Evolutionary conservation across 371 early-diverging fungal species (phyloP), one percentile per base, ranked within the genome.

Genomic region (Blakeslea trispora): DNA sequence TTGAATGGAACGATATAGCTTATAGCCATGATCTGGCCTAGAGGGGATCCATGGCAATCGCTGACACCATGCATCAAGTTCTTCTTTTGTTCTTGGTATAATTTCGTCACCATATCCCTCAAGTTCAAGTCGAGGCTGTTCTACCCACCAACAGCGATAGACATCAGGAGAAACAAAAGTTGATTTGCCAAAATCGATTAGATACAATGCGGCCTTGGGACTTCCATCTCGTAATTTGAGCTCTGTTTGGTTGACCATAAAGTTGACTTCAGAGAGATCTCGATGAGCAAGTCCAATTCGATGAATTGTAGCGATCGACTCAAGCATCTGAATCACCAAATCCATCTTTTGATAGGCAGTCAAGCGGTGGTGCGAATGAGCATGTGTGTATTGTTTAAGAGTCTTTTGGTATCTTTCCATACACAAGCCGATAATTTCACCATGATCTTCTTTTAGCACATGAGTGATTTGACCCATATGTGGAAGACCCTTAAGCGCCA

Each of bases 181-280:
- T 0, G 85, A 81, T 50, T 83, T 87, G 3, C 85, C 83, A 64
- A 85, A 85, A 55, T 87, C 84, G 53, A 85, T 87, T 32, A 86
- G 59, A 43, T 71, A 78, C 11, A 86, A 51, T 22, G 74, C 55
- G 0, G 84, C 83, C 22, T 64, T 59, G 1, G 53, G 46, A 21
- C 75, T 77, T 6, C 79, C 80, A 57, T 86, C 87, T 14, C 64
- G 53, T 5, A 86, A 59, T 22, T 57, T 61, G 10, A 61, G 50
- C 1, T 57, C 22, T 9, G 52, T 64, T 48, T 79, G 79, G 50
- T 79, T 74, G 19, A 87, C 84, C 87, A 87, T 87, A 57, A 85
- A 82, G 47, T 85, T 87, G 18, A 83, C 83, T 52, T 84, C 83
- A 13, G 83, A 81, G 10, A 87, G 50, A 57, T 87, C 84, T 11